Evolutionary conservation across 2,329 filamentous ascomycete species (phyloP).

Genomic region (Akanthomyces uredinophilus): DNA sequence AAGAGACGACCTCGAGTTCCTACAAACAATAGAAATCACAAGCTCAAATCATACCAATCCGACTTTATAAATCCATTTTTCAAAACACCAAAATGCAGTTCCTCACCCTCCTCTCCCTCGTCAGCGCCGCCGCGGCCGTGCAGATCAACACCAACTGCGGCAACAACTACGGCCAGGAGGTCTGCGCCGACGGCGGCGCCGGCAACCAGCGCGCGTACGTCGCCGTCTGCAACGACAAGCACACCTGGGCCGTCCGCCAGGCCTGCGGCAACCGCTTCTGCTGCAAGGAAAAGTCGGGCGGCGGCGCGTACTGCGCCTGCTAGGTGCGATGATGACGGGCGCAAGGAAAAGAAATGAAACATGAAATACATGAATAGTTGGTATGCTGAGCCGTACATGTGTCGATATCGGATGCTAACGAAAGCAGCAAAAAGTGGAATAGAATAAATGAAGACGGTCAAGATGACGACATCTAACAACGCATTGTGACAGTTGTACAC

Average conservation of each 20-base stretch:
- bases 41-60: neutral
- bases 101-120: neutral
- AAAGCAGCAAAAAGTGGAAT: too few species aligned
- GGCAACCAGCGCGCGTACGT: constrained; percentile 1
- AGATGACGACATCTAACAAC: too few species aligned
- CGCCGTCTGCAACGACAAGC: constrained; percentile 12
- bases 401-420: too few species aligned
- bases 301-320: constrained; percentile 9
- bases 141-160: neutral
- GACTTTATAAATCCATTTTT: neutral
- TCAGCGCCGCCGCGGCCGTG: neutral
- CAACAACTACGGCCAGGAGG: constrained; percentile 11
- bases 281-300: constrained; percentile 2
- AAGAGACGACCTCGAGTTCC: neutral
- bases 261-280: constrained; percentile 9
- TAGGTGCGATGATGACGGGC: neutral
- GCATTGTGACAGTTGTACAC: too few species aligned
- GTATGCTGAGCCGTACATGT: too few species aligned
- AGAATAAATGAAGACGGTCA: too few species aligned
- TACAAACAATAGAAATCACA: too few species aligned
- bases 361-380: too few species aligned
- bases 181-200: constrained; percentile 6
- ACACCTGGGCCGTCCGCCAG: constrained; percentile 9
- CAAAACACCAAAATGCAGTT: constrained; percentile 1
- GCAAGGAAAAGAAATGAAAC: too few species aligned